Base-by-base conservation (phyloP, 2,329 filamentous ascomycete species). In the Diplodia corticola region DNA sequence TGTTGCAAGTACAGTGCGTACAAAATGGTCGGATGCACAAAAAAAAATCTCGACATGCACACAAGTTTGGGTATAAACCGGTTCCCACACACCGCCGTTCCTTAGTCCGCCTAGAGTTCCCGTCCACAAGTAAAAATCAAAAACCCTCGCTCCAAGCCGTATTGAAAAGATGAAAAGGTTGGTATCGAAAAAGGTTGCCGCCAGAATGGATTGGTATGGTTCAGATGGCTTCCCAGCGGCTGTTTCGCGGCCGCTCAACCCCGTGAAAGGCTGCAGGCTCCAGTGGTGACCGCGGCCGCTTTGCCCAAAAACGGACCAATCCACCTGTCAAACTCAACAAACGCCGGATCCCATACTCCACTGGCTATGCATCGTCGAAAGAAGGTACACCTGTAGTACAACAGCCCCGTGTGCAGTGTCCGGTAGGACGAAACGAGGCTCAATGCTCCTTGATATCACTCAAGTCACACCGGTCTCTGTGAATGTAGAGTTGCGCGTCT, bases 61-160 rank as follows among this genome's bases (percentile, higher is more conserved):
- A 61, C 26, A 61, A 61, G 44, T 28, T 28, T 61, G 57, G 57
- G 57, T 61, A 61, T 61, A 61, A 46, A 61, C 57, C 57, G 57
- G 30, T 48, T 61, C 57, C 57, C 40, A 35, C 57, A 49, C 57
- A 35, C 57, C 22, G 35, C 33, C 24, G 35, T 22, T n/a, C 10
- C 26, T 28, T 24, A 22, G 12, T 26, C 40, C 53, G 2, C 22
- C 44, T 24, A 28, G 28, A 35, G n/a, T 35, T 10, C 48, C 57
- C 26, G 20, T 35, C 9, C 37, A n/a, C 40, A 33, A 44, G 10
- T 20, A 44, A n/a, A 20, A n/a, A 20, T 20, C 40, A 44, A 35
- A 35, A 30, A n/a, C 33, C n/a, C 17, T 4, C 40, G 17, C 40
- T 20, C 40, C 40, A 44, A n/a, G 37, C 15, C 15, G 17, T 44